phyloP scores from a whole-genome alignment of 306 rosid species.

The Ochetophila trinervis region DNA sequence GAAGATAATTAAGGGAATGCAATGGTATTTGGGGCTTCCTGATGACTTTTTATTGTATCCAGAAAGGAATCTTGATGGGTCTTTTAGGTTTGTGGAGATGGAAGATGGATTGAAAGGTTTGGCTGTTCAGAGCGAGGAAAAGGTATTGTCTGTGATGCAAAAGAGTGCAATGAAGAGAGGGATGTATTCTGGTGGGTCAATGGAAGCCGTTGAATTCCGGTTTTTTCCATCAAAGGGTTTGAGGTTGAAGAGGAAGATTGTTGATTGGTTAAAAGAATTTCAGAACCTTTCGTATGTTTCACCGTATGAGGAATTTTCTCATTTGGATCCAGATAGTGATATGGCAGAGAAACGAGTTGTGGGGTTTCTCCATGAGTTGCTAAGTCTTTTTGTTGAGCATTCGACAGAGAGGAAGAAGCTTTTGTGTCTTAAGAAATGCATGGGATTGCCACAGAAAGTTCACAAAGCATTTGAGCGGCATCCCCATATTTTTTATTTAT shows the following conservation, averaged over 20 bases:
- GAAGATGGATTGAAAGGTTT: constrained; percentile 71
- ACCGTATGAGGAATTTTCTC: constrained; percentile 63
- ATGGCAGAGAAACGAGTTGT: constrained; percentile 71
- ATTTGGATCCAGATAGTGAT: constrained; percentile 57
- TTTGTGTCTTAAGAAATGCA: constrained; percentile 65
- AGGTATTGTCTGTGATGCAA: constrained; percentile 58
- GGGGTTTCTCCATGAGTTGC: constrained; percentile 80
- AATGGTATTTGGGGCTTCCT: constrained; percentile 90
- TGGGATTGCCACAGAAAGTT: constrained; percentile 83
- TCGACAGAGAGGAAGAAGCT: constrained; percentile 81
- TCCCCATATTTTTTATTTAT: constrained; percentile 71
- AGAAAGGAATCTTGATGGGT: constrained; percentile 58
- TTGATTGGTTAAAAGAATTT: constrained; percentile 65
- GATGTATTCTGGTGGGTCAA: constrained; percentile 40
- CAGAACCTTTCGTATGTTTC: constrained; percentile 84
- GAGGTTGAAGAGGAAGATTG: constrained; percentile 77
- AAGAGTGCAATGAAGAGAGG: constrained; percentile 56
- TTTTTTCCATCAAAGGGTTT: constrained; percentile 70
- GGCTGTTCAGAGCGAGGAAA: constrained; percentile 46
- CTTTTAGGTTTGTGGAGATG: constrained; percentile 69
- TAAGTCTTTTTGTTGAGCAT: constrained; percentile 78
- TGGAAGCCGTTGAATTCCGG: constrained; percentile 65
- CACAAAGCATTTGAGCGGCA: constrained; percentile 88
- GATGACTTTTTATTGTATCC: constrained; percentile 48
- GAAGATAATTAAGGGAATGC: constrained; percentile 79